Percentiles rank a stretch among this genome's conserved stretches.
Conservation (phyloP, 202 grass and related monocot species). For the Panicum virgatum region DNA sequence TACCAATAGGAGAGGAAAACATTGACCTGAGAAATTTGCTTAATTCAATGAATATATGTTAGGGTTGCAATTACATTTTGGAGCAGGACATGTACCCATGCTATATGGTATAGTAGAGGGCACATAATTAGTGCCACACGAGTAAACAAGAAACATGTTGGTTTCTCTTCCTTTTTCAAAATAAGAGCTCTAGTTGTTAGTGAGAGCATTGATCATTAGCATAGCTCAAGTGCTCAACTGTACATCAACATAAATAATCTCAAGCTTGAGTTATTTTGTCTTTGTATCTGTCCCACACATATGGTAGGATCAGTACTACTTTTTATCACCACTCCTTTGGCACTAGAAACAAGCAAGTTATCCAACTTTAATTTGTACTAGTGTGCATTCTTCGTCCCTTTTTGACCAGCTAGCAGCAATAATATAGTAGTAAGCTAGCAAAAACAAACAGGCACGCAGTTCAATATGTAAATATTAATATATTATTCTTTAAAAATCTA, state of each 20-base stretch:
- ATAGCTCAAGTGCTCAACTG: not conserved
- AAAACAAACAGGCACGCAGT: constrained; percentile 7
- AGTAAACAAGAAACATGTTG: not conserved
- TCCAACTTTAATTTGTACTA: constrained; percentile 49
- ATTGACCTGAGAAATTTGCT: not conserved
- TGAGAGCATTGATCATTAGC: not conserved
- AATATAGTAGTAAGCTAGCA: not conserved
- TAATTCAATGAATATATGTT: not conserved
- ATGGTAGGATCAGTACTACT: constrained; percentile 21
- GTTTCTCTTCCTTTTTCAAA: not conserved
- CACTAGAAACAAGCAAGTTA: constrained; percentile 47
- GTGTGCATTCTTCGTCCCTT: constrained; percentile 37
- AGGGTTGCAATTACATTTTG: not conserved
- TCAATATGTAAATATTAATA: constrained; percentile 3
- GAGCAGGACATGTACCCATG: not conserved
- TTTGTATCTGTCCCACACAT: constrained; percentile 17
- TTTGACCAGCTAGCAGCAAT: constrained; percentile 39
- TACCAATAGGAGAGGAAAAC: not conserved
- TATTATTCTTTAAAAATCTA: constrained; percentile 1
- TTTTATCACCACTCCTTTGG: constrained; percentile 20
- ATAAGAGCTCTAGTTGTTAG: not conserved
- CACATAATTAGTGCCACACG: not conserved
- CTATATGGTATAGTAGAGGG: not conserved
- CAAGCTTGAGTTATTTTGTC: constrained; percentile 12
- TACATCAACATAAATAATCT: not conserved